Percentiles rank a stretch among this genome's conserved stretches.
Evolutionary conservation across 257 asterid genomes (phyloP).

Genomic region (Ehretia macrophylla): DNA sequence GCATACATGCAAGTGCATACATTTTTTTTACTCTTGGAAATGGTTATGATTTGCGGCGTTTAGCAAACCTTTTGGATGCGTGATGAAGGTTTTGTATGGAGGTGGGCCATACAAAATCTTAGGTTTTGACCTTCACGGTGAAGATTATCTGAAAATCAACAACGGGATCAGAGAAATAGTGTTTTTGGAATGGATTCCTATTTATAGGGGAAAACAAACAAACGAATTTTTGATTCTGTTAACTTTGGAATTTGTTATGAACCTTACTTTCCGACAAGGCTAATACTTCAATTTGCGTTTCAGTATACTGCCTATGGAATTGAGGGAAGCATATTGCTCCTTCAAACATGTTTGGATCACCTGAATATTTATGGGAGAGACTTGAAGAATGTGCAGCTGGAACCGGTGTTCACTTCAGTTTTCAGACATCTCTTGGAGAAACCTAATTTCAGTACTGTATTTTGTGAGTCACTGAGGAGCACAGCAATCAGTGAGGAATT

Average conservation of each 20-base stretch:
- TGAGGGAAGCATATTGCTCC: slow-evolving; percentile 76
- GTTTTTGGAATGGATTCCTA: too few species aligned
- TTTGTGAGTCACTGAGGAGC: slow-evolving; percentile 60
- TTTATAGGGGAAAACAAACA: neutral
- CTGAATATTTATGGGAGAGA: slow-evolving; percentile 54
- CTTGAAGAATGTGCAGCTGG: slow-evolving; percentile 51
- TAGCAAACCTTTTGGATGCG: too few species aligned
- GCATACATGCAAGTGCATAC: too few species aligned
- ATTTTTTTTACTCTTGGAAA: too few species aligned
- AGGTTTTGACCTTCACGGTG: too few species aligned
- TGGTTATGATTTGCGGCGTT: too few species aligned
- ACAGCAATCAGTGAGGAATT: slow-evolving; percentile 56
- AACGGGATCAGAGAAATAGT: too few species aligned
- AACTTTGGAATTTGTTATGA: neutral
- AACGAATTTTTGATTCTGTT: neutral
- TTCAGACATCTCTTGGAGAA: slow-evolving; percentile 66
- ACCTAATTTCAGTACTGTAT: slow-evolving; percentile 73
- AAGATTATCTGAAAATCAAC: too few species aligned
- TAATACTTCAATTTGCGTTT: slow-evolving; percentile 19
- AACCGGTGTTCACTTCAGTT: slow-evolving; percentile 61
- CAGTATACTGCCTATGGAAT: slow-evolving; percentile 63
- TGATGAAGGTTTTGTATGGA: too few species aligned
- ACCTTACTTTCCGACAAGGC: slow-evolving; percentile 8
- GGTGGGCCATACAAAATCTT: too few species aligned
- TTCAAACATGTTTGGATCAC: slow-evolving; percentile 63